Percentiles rank a stretch among this genome's conserved stretches.
phyloP scores from a whole-genome alignment of 805 yeast species.

The Teunomyces aglyptinius region DNA sequence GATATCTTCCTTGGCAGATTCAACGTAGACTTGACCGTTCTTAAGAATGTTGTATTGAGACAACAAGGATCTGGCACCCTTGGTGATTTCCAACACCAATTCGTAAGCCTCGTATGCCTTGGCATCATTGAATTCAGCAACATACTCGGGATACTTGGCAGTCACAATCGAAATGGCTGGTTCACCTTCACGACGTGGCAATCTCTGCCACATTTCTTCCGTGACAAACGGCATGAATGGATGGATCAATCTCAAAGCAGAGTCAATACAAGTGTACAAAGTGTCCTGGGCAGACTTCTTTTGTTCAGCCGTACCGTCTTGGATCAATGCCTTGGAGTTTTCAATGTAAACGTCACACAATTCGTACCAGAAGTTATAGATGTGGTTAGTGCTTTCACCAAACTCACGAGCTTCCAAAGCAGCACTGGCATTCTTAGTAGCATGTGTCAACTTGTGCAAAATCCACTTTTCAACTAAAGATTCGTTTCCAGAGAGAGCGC shows the following conservation, averaged over 20 bases:
- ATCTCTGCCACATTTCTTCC: slow-evolving; percentile 98
- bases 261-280: slow-evolving; percentile 86
- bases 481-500: slow-evolving; percentile 70
- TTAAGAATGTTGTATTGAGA: slow-evolving; percentile 87
- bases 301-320: slow-evolving; percentile 86
- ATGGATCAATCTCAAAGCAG: slow-evolving; percentile 86
- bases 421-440: slow-evolving; percentile 62
- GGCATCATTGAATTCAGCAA: slow-evolving; percentile 57
- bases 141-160: slow-evolving; percentile 75
- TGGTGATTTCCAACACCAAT: slow-evolving; percentile 79
- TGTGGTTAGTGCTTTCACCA: slow-evolving; percentile 78
- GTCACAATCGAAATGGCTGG: slow-evolving; percentile 67
- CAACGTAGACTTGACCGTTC: slow-evolving; percentile 84
- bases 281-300: slow-evolving; percentile 91
- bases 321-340: slow-evolving; percentile 88
- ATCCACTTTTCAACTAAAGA: slow-evolving; percentile 97
- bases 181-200: slow-evolving; percentile 82
- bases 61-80: slow-evolving; percentile 86
- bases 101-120: slow-evolving; percentile 76
- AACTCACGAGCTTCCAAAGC: slow-evolving; percentile 84
- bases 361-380: slow-evolving; percentile 95
- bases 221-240: slow-evolving; percentile 98
- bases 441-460: slow-evolving; percentile 73
- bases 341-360: slow-evolving; percentile 98
- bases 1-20: slow-evolving; percentile 51